Conservation (phyloP, 495 filamentous ascomycete species). For the Entonaema liquescens region DNA sequence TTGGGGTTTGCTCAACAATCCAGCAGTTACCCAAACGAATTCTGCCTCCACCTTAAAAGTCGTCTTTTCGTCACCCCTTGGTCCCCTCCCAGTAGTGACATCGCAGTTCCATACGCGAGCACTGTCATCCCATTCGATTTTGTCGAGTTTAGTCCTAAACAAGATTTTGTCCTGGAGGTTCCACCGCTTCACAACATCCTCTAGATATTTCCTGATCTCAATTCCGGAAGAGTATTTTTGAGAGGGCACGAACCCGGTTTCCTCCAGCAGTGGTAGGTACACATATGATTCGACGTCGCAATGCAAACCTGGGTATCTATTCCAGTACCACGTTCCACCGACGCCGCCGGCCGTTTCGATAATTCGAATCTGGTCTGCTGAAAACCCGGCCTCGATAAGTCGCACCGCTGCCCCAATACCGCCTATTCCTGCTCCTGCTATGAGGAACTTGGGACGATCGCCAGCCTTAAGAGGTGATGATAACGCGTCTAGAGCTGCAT, state of each 20-base stretch:
- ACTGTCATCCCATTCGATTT: conserved; percentile 55
- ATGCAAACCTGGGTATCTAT: conserved; percentile 60
- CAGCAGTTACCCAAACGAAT: conserved; percentile 51
- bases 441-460: conserved; percentile 53
- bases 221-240: conserved; percentile 54
- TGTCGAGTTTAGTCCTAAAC: conserved; percentile 54
- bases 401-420: conserved; percentile 60
- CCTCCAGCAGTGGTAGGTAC: conserved; percentile 68
- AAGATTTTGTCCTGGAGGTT: conserved; percentile 56
- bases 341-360: conserved; percentile 60
- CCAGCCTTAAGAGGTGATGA: conserved; percentile 40
- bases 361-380: conserved; percentile 57
- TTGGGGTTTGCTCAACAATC: conserved; percentile 57
- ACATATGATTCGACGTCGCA: conserved; percentile 62
- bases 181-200: conserved; percentile 54
- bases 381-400: conserved; percentile 59
- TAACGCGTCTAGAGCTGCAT: conserved; percentile 49
- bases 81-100: conserved; percentile 49
- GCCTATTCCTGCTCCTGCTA: conserved; percentile 63
- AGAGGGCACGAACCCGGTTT: conserved; percentile 64
- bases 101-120: conserved; percentile 53
- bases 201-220: conserved; percentile 58
- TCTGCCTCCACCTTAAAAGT: conserved; percentile 45
- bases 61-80: conserved; percentile 39
- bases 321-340: conserved; percentile 67